Conservation (phyloP, 768 basidiomycete species). For the Rhizopogon vinicolor region DNA sequence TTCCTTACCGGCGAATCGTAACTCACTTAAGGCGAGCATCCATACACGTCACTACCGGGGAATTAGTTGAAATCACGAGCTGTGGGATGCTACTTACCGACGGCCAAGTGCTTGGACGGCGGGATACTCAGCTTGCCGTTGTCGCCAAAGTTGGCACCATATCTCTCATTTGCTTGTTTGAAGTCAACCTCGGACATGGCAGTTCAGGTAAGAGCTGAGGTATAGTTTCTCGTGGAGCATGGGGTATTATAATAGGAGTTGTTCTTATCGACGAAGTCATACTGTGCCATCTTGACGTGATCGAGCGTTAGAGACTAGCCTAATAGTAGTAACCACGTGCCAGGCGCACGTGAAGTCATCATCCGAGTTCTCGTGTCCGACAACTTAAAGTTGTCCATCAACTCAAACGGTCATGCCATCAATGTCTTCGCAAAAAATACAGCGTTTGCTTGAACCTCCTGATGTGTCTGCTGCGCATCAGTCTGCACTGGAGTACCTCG, state of each 20-base stretch:
- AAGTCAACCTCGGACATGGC: constrained; percentile 26
- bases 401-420: neutral
- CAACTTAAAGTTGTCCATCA: too few relatives aligned
- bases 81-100: constrained; percentile 25
- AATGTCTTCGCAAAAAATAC: constrained; percentile 44
- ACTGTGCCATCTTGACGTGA: constrained; percentile 2
- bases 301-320: constrained; percentile 7
- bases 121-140: constrained; percentile 33
- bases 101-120: constrained; percentile 36
- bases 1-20: neutral
- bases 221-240: neutral
- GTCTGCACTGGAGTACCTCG: constrained; percentile 32
- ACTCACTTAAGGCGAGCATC: constrained; percentile 64
- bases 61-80: neutral
- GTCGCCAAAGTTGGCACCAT: constrained; percentile 41
- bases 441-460: constrained; percentile 45
- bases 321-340: constrained; percentile 18
- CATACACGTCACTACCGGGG: constrained; percentile 59
- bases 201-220: neutral
- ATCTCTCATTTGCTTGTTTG: constrained; percentile 36
- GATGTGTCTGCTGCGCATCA: constrained; percentile 35
- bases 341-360: neutral
- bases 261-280: neutral
- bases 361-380: too few relatives aligned
- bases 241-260: neutral